Base-by-base conservation (phyloP, 192 early-diverging fungal genomes). In the Entomortierella chlamydospora region DNA sequence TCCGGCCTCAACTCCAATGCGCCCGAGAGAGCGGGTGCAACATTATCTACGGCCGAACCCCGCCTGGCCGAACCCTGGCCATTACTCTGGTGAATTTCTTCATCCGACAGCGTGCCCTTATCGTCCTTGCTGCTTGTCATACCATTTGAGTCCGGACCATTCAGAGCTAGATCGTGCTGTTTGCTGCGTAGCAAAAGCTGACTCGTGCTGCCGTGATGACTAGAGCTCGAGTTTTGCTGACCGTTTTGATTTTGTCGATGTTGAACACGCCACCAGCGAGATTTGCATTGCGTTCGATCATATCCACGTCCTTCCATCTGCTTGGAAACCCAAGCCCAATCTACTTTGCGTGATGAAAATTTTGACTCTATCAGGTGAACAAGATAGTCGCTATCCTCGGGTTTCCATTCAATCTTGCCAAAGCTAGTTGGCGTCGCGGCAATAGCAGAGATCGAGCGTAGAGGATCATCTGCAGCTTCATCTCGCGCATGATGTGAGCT, bases 401-500 rank as follows among this genome's bases (percentile, higher is more conserved):
- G 61, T 41, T 79, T 79, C 76, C 76, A 79, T 23, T 79, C 76
- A 42, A 79, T 79, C 25, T 79, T 79, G 22, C 76, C 76, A 79
- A 70, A 79, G 31, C 57, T 79, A 5, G 61, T 78, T 12, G 73
- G 73, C 29, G 73, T 78, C 8, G 73, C 57, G 2, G 65, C 67
- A 60, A 78, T 78, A 47, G 67, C 61, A 3, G 73, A 58, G 1
- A 68, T 22, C 3, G 69, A 47, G n/a, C 59, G 50, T 17, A 34
- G 5, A 10, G 54, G 20, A 29, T 63, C 67, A 10, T 64, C 73
- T 2, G 10, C 37, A 4, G 25, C 42, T 1, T 68, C 39, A 15
- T 62, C 55, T 15, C 41, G 45, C 12, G 34, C 17, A 0, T 52
- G 62, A n/a, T 43, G 18, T 1, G 67, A 64, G 11, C 63, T 65